Conservation (phyloP, 768 basidiomycete species). For the Trametes meyenii region DNA sequence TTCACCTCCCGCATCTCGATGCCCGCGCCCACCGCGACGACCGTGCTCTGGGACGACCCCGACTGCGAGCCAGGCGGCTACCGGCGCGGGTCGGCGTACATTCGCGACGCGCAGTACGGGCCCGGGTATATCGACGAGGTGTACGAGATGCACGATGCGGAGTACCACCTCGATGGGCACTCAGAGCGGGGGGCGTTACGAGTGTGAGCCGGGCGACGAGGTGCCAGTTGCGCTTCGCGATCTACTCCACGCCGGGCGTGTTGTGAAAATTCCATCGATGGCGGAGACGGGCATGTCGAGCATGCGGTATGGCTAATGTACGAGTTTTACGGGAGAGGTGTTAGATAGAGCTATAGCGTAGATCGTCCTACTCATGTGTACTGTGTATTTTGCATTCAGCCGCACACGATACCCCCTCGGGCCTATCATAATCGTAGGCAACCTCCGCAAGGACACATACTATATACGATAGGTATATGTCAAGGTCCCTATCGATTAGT, state of each 20-base stretch:
- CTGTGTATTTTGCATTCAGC: background rate
- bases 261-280: too few relatives aligned
- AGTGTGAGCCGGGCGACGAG: background rate
- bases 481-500: slow-evolving; percentile 29
- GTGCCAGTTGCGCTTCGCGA: too few relatives aligned
- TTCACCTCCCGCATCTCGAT: slow-evolving; percentile 28
- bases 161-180: background rate
- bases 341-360: background rate
- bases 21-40: slow-evolving; percentile 4
- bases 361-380: background rate
- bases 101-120: slow-evolving; percentile 7
- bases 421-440: background rate
- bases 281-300: background rate
- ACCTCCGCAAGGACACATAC: background rate
- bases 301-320: background rate
- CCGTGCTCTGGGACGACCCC: background rate
- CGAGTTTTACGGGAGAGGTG: background rate
- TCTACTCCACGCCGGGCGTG: too few relatives aligned
- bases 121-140: slow-evolving; percentile 16
- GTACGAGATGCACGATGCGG: slow-evolving; percentile 17
- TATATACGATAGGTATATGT: background rate
- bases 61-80: background rate
- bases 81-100: slow-evolving; percentile 14
- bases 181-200: background rate
- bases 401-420: background rate